Percentiles rank a stretch among this genome's conserved stretches.
Evolutionary conservation across 2,329 filamentous ascomycete genomes (phyloP).

Genomic region (Fusarium sterilihyphosum): DNA sequence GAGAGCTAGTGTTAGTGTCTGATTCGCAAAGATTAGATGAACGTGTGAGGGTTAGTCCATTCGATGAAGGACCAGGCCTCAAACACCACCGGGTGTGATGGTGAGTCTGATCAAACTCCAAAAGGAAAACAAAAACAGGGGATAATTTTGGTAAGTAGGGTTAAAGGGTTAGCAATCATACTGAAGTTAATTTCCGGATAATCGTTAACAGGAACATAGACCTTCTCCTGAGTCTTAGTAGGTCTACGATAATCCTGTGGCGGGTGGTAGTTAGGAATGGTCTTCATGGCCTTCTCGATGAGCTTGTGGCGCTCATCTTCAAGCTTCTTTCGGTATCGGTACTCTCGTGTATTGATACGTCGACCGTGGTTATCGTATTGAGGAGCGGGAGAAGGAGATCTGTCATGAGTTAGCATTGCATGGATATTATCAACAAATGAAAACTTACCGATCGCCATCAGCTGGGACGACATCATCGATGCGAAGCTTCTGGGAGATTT

Average conservation of each 20-base stretch:
- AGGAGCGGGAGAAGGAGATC: constrained; percentile 93
- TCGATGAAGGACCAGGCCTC: constrained; percentile 49
- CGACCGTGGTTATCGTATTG: constrained; percentile 99
- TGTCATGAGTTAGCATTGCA: constrained; percentile 51
- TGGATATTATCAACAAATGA: neutral
- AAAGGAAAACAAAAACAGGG: constrained; percentile 51
- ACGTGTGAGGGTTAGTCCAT: constrained; percentile 42
- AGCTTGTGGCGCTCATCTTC: constrained; percentile 99
- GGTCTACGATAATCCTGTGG: constrained; percentile 98
- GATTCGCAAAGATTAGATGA: constrained; percentile 51
- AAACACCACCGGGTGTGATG: constrained; percentile 46
- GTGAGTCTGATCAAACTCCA: constrained; percentile 59
- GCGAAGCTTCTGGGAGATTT: constrained; percentile 98
- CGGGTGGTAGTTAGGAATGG: constrained; percentile 98
- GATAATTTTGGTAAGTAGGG: constrained; percentile 68
- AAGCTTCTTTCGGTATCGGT: constrained; percentile 96
- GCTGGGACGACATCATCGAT: constrained; percentile 99
- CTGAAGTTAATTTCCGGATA: constrained; percentile 99
- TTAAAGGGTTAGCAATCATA: constrained; percentile 99
- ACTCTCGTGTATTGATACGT: constrained; percentile 99
- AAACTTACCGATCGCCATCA: constrained; percentile 88
- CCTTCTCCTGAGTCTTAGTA: constrained; percentile 99
- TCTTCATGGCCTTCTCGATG: constrained; percentile 99
- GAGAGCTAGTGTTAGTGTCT: constrained; percentile 92
- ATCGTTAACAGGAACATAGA: constrained; percentile 99